Evolutionary conservation across 768 basidiomycete species (phyloP).

Genomic region (Crucibulum laeve): DNA sequence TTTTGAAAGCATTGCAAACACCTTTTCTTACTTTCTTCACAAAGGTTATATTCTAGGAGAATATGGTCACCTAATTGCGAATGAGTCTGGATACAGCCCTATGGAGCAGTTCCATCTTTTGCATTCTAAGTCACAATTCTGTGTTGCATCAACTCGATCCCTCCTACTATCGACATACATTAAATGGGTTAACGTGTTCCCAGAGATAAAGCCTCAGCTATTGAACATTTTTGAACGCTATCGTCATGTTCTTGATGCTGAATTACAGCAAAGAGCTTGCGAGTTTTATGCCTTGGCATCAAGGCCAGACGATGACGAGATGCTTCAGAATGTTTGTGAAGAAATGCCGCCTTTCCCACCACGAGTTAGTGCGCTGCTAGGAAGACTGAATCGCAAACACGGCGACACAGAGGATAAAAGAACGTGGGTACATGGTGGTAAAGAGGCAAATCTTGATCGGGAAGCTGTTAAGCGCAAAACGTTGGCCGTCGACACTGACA

Average conservation of each 20-base stretch:
- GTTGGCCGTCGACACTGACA: constrained; percentile 28
- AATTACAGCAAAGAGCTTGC: constrained; percentile 97
- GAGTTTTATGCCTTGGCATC: constrained; percentile 90
- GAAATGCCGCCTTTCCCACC: constrained; percentile 99
- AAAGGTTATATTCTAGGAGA: constrained; percentile 94
- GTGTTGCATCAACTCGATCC: constrained; percentile 86
- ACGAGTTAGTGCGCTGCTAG: constrained; percentile 85
- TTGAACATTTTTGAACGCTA: constrained; percentile 95
- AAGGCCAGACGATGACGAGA: constrained; percentile 84
- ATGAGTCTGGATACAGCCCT: constrained; percentile 90
- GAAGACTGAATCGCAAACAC: constrained; percentile 83
- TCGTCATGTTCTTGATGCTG: constrained; percentile 94
- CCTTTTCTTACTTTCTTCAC: background rate
- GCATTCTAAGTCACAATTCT: constrained; percentile 94
- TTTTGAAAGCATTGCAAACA: background rate
- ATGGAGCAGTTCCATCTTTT: constrained; percentile 90
- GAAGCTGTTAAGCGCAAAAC: constrained; percentile 55
- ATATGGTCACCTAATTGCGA: constrained; percentile 96
- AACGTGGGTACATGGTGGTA: constrained; percentile 95
- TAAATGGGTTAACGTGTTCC: constrained; percentile 99
- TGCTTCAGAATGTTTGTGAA: constrained; percentile 92
- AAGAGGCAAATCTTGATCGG: constrained; percentile 82
- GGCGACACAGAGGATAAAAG: constrained; percentile 93
- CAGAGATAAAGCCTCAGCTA: constrained; percentile 94
- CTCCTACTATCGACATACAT: constrained; percentile 95